Percentiles rank a stretch among this genome's conserved stretches.
Conservation (phyloP, 768 basidiomycete species). For the Leccinum rimulosum region DNA sequence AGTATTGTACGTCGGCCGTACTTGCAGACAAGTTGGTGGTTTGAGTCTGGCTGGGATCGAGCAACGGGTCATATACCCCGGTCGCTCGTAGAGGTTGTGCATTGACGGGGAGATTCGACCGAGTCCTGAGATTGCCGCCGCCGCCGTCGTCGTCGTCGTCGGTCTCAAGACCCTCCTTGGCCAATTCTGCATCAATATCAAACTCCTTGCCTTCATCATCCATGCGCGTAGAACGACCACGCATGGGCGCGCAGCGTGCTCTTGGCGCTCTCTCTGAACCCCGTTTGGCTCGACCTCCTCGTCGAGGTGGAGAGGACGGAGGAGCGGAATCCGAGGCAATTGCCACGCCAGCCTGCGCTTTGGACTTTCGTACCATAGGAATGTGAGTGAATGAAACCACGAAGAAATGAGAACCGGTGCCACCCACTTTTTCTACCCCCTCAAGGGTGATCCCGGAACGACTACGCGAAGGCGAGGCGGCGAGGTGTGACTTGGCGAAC, state of each 20-base stretch:
- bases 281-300: background rate
- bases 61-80: no score
- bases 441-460: background rate
- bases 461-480: no score
- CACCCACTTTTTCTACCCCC: background rate
- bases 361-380: background rate
- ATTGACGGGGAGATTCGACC: no score
- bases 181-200: background rate
- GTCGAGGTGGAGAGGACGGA: background rate
- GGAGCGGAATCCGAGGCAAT: background rate
- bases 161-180: background rate
- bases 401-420: no score
- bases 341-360: background rate
- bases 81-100: no score
- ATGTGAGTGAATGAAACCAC: background rate
- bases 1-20: no score
- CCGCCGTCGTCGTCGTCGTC: background rate
- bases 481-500: no score
- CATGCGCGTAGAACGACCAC: background rate
- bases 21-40: no score
- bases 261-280: background rate
- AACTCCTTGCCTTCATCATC: background rate
- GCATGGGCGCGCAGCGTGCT: background rate
- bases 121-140: background rate
- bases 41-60: no score